Evolutionary conservation across 148 eudicot genomes (phyloP), one percentile per base, ranked within the genome.

Genomic region (Rhododendron ovatum): DNA sequence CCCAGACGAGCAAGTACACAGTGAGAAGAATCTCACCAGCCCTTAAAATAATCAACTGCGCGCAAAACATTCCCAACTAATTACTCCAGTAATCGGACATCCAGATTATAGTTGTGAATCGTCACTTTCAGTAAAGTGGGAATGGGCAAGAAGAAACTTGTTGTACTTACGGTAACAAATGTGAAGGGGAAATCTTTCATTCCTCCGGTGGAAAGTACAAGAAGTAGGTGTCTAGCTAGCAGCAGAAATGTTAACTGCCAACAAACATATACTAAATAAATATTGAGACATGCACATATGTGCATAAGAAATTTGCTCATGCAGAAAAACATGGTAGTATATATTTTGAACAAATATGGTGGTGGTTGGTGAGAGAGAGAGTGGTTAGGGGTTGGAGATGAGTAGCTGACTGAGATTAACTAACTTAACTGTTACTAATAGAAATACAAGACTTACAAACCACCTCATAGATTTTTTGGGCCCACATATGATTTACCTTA

Each of bases 1-100:
- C 85, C 53, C 90, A 88, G 45, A 93, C 88, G n/a, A 95, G 86
- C 47, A 94, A 65, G 91, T 89, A 95, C 94, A 95, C 91, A 0
- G 98, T 95, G 51, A 95, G 35, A 41, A 95, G 84, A 39, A 94
- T 90, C 84, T 95, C 96, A 86, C 91, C 86, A n/a, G 92, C 86
- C 86, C 90, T 91, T 18, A 91, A 85, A 50, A 92, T 28, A 57
- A 94, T 41, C 88, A 95, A 83, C 96, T 95, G 92, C 91, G 3
- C 2, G 8, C 76, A 89, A 81, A 15, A 17, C 35, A 1, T 14
- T 20, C 50, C 30, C 39, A 50, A 39, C 2, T 5, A 41, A 78
- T 43, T 78, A 47, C 50, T 47, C 2, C 50, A 11, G 73, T 41
- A 4, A 80, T 0, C 20, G 0, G 15, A 10, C 24, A 11, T 10